Base-by-base conservation (phyloP, 2,329 filamentous ascomycete genomes). In the Camptophora hylomeconis region DNA sequence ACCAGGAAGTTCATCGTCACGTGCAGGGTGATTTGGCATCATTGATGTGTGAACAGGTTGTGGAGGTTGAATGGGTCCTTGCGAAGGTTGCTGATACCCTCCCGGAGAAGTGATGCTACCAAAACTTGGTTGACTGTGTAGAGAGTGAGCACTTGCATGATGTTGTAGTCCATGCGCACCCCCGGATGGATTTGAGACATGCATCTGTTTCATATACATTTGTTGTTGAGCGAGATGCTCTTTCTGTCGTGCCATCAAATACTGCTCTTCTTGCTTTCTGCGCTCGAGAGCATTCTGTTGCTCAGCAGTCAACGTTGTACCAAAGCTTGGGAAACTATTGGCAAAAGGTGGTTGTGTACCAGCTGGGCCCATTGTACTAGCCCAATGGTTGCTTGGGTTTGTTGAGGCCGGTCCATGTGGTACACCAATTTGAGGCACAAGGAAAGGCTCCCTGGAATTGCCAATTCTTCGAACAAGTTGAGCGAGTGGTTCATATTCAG, bases 251-350 rank as follows among this genome's bases (percentile, higher is more conserved):
- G 92, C 89, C 73, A 95, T 92, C 19, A 92, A 66, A 51, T 89
- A 93, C 52, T 98, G 89, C 49, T 98, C 92, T 55, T 98, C 89
- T 53, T 98, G 89, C 61, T 98, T 98, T 29, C 89, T 71, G 30
- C 89, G 73, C 58, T 98, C 89, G 2, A 98, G 63, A 20, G 92
- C 92, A 57, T 98, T 98, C 52, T 98, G 89, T 54, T 98, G 89
- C 48, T 95, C 87, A 0, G 89, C 89, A 6, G 92, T 98, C 43
- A 98, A 63, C 1, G 92, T 98, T 5, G 89, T 84, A 5, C 89
- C 89, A 51, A 95, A 98, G 50, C 82, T 92, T 1, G 89, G 92
- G 54, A 98, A 95, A 28, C 84, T 84, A 31, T 76, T 82, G 5
- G 87, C 83, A 45, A 98, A 82, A 5, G 89, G 92, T 33, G 89